These are phyloP conservation scores for Microbotryum saponariae DNA, from an alignment of 1,284 basidiomycete species.

Conservation along the genomic window DNA sequence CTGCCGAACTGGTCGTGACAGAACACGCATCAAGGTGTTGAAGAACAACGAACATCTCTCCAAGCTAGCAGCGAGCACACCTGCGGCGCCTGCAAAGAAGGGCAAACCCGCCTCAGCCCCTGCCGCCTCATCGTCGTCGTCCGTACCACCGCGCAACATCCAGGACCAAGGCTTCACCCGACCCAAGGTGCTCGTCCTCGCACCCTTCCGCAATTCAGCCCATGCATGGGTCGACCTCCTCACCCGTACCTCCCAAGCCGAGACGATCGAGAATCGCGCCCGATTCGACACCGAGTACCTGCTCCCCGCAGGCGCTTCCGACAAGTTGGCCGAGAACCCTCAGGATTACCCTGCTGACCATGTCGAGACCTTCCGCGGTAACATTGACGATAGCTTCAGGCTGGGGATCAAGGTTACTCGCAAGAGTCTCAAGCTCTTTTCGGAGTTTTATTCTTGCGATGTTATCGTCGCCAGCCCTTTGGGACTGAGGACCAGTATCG, in stretches of 20 bases:
- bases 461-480: constrained; percentile 88
- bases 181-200: constrained; percentile 81
- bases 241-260: constrained; percentile 55
- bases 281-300: constrained; percentile 78
- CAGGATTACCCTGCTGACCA: constrained; percentile 83
- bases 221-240: constrained; percentile 58
- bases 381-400: constrained; percentile 91
- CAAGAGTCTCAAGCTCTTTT: constrained; percentile 79
- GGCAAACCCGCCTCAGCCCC: constrained; percentile 15
- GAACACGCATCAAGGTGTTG: constrained; percentile 83
- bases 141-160: constrained; percentile 51
- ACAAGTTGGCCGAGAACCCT: constrained; percentile 60
- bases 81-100: constrained; percentile 33
- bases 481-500: constrained; percentile 81
- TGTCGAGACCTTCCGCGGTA: constrained; percentile 89
- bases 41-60: constrained; percentile 89
- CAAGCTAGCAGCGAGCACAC: constrained; percentile 50
- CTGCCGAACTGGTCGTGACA: constrained; percentile 41
- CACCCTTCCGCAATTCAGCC: constrained; percentile 86
- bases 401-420: constrained; percentile 86
- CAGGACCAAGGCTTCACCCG: constrained; percentile 97
- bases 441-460: constrained; percentile 84
- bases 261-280: constrained; percentile 74
- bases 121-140: constrained; percentile 40
- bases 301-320: constrained; percentile 66